Percentiles rank a stretch among this genome's conserved stretches.
Evolutionary conservation across 2,329 filamentous ascomycete genomes (phyloP).

Genomic region (Neurospora sp.): DNA sequence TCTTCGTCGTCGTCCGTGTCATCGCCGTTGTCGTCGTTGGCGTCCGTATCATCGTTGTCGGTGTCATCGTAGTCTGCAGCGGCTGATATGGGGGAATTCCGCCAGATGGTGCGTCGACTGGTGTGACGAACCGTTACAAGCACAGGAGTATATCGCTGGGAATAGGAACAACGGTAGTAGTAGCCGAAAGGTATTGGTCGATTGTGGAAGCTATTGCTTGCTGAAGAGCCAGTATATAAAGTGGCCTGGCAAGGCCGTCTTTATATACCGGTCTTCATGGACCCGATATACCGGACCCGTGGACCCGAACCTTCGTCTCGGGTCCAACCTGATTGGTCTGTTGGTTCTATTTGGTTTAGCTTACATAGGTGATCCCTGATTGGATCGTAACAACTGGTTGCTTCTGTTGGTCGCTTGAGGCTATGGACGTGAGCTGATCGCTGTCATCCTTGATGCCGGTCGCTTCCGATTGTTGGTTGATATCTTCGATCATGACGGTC

Average conservation of each 20-base stretch:
- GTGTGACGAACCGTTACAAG: not conserved
- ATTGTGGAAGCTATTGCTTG: not conserved
- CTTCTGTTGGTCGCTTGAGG: not conserved
- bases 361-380: too few relatives aligned
- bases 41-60: not conserved
- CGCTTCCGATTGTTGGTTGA: not conserved
- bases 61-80: not conserved
- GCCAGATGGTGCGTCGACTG: not conserved
- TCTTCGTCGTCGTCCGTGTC: not conserved
- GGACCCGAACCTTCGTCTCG: too few relatives aligned
- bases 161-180: not conserved
- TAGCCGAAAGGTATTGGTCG: not conserved
- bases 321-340: too few relatives aligned
- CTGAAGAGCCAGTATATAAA: not conserved
- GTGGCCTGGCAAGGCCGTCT: too few relatives aligned
- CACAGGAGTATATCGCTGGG: not conserved
- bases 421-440: not conserved
- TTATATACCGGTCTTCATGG: too few relatives aligned
- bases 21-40: not conserved
- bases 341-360: too few relatives aligned
- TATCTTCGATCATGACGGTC: not conserved
- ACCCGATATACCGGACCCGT: too few relatives aligned
- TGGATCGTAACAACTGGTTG: not conserved
- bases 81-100: not conserved
- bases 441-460: not conserved